A percentile compares a stretch with the other conserved stretches of the same genome.
Evolutionary conservation across 1,284 basidiomycete genomes (phyloP).

Genomic region (Volvariella volvacea): DNA sequence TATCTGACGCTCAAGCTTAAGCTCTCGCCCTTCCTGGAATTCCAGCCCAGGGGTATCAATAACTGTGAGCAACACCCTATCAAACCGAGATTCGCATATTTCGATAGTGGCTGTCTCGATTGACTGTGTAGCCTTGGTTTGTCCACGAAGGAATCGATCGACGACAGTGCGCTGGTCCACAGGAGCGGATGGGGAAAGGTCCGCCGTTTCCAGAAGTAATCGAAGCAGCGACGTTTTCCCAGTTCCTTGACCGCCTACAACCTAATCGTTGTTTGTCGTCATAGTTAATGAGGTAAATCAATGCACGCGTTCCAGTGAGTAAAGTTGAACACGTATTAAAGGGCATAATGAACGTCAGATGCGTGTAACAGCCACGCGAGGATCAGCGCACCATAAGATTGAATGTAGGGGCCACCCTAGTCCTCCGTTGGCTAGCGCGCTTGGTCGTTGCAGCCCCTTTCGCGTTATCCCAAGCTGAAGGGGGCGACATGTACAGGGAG

Average conservation of each 20-base stretch:
- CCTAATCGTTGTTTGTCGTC: constrained; percentile 31
- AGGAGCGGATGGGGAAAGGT: constrained; percentile 65
- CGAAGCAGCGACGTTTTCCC: constrained; percentile 73
- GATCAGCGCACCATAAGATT: constrained; percentile 62
- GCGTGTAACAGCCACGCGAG: constrained; percentile 4
- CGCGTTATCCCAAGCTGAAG: constrained; percentile 51
- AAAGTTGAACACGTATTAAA: not conserved
- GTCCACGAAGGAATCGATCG: constrained; percentile 51
- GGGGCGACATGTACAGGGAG: constrained; percentile 58
- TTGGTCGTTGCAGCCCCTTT: constrained; percentile 27
- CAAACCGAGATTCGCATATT: constrained; percentile 73
- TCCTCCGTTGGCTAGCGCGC: constrained; percentile 52
- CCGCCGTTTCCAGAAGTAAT: constrained; percentile 67
- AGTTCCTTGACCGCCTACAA: constrained; percentile 70
- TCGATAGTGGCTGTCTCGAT: constrained; percentile 67
- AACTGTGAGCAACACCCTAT: constrained; percentile 66
- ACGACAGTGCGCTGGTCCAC: constrained; percentile 59
- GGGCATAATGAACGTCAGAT: constrained; percentile 7
- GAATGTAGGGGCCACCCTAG: constrained; percentile 66
- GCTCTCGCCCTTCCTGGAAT: constrained; percentile 60
- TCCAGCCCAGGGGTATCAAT: constrained; percentile 80
- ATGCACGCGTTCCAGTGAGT: no score
- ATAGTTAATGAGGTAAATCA: not conserved
- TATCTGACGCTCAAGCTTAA: constrained; percentile 72
- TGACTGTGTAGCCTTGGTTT: constrained; percentile 48